A percentile compares a stretch with the other conserved stretches of the same genome.
Conservation (phyloP, 805 yeast genomes). For the Candida golubevii region DNA sequence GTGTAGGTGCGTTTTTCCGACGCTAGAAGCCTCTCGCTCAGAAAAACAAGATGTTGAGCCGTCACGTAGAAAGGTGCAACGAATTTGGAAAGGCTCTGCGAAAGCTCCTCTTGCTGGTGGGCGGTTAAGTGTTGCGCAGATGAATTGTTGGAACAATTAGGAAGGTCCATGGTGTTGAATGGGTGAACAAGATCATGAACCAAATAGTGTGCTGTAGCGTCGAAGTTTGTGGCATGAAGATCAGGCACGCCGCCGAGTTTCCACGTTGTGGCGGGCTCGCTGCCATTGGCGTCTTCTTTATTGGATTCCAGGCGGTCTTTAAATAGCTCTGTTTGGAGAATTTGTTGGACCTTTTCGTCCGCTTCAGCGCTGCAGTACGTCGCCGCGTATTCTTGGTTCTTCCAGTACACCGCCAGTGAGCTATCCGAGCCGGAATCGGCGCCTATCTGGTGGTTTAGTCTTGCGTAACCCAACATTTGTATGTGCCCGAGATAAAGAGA, state of each 20-base stretch:
- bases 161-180: conserved; percentile 24
- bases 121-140: conserved; percentile 1
- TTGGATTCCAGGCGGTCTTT: conserved; percentile 3
- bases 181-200: conserved; percentile 33
- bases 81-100: conserved; percentile 26
- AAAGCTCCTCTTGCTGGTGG: conserved; percentile 8
- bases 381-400: conserved; percentile 30
- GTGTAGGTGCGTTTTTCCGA: conserved; percentile 17
- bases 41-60: conserved; percentile 35
- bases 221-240: conserved; percentile 19
- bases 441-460: conserved; percentile 34
- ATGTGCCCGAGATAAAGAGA: conserved; percentile 32
- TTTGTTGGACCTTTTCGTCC: conserved; percentile 20
- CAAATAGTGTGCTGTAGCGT: conserved; percentile 19
- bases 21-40: conserved; percentile 24
- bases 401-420: conserved; percentile 29
- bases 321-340: conserved; percentile 25
- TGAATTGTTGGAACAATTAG: background rate
- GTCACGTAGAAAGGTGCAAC: conserved; percentile 40
- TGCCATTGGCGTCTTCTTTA: background rate
- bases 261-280: background rate
- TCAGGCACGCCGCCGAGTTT: conserved; percentile 34
- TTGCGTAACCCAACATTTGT: conserved; percentile 38
- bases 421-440: conserved; percentile 12
- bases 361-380: conserved; percentile 24